Percentiles rank a stretch among this genome's conserved stretches.
phyloP scores from a whole-genome alignment of 768 basidiomycete genomes.

The Serendipita sp. region DNA sequence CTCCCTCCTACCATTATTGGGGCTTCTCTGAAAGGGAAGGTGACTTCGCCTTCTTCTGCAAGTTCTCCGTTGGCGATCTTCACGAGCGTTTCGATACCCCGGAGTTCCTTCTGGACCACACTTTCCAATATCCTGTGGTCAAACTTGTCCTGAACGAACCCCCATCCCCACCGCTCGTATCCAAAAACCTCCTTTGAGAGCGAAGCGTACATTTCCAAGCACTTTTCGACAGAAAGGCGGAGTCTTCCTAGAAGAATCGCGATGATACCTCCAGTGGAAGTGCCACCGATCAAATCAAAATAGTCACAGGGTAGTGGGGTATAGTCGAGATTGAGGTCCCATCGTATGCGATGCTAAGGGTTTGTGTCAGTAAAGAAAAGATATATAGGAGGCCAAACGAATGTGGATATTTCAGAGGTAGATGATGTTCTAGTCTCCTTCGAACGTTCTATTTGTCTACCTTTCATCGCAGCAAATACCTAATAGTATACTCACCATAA shows the following conservation, averaged over 20 bases:
- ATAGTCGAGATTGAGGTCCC: background rate
- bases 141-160: slow-evolving; percentile 6
- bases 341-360: slow-evolving; percentile 2
- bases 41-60: background rate
- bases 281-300: background rate
- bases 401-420: too few relatives aligned
- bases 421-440: too few relatives aligned
- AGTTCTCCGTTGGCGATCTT: background rate
- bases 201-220: slow-evolving; percentile 17
- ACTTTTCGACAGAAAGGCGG: slow-evolving; percentile 22
- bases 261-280: slow-evolving; percentile 14
- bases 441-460: too few relatives aligned
- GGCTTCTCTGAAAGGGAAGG: background rate
- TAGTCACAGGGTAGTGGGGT: slow-evolving; percentile 8
- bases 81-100: background rate
- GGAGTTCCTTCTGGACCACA: background rate
- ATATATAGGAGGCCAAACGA: too few relatives aligned
- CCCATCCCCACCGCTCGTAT: background rate
- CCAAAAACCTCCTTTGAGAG: slow-evolving; percentile 17
- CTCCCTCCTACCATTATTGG: background rate
- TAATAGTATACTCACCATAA: background rate
- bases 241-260: slow-evolving; percentile 26
- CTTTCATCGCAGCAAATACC: too few relatives aligned
- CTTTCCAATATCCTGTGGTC: slow-evolving; percentile 7
- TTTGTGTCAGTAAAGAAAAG: too few relatives aligned